Evolutionary conservation across 1,284 basidiomycete genomes (phyloP).

Genomic region (Cryptococcus sp.): DNA sequence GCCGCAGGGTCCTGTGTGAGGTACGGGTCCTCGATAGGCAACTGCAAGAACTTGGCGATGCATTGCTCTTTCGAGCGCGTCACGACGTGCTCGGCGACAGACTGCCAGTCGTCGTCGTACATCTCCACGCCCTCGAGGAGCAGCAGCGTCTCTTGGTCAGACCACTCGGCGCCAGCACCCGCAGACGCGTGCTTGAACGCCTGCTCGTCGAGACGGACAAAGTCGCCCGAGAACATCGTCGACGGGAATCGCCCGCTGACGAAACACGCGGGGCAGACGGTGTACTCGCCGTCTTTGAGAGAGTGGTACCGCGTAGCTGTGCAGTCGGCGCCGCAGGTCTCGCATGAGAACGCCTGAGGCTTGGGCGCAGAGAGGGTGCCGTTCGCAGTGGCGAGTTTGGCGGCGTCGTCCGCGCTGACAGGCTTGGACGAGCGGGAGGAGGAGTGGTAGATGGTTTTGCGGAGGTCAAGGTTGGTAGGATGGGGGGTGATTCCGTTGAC

Average conservation of each 20-base stretch:
- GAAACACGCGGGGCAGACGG: conserved; percentile 86
- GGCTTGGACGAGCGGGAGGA: conserved; percentile 66
- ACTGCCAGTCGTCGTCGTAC: conserved; percentile 96
- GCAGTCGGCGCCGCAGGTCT: conserved; percentile 93
- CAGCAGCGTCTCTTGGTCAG: conserved; percentile 82
- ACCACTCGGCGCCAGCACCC: conserved; percentile 68
- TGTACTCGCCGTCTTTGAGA: conserved; percentile 86
- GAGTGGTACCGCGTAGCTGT: conserved; percentile 86
- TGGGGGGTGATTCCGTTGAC: conserved; percentile 56
- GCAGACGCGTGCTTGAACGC: conserved; percentile 54
- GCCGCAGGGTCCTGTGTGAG: conserved; percentile 48
- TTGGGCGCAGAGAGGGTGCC: conserved; percentile 58
- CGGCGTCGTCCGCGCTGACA: conserved; percentile 64
- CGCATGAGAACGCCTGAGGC: conserved; percentile 67
- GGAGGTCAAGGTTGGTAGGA: conserved; percentile 68
- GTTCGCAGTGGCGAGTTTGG: conserved; percentile 49
- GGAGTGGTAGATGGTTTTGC: conserved; percentile 82
- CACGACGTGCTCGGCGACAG: conserved; percentile 86
- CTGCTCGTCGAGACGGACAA: conserved; percentile 77
- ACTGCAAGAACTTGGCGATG: conserved; percentile 88
- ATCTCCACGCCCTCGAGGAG: conserved; percentile 95
- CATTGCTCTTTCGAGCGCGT: conserved; percentile 90
- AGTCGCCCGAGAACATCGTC: conserved; percentile 95
- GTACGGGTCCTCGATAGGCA: conserved; percentile 96
- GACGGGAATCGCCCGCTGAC: conserved; percentile 94